Conservation (phyloP, 441 rosid species). For the Euphorbia schlechtendalii region DNA sequence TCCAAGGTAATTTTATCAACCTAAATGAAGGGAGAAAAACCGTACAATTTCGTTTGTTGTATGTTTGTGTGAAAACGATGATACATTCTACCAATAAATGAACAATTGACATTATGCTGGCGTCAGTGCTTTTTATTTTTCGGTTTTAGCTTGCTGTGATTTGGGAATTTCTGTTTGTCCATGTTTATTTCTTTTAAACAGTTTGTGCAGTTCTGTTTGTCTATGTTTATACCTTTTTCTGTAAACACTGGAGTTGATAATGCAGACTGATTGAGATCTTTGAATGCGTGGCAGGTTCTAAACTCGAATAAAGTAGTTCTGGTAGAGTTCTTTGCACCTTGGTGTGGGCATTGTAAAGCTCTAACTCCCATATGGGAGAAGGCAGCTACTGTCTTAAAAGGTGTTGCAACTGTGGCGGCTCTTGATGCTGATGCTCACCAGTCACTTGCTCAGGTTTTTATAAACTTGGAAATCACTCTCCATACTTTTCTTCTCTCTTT, state of each 20-base stretch:
- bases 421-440: slow-evolving; percentile 94
- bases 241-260: background rate
- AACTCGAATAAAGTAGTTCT: slow-evolving; percentile 79
- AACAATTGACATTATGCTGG: background rate
- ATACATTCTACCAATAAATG: background rate
- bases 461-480: background rate
- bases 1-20: slow-evolving; percentile 54
- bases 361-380: slow-evolving; percentile 95
- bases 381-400: slow-evolving; percentile 74
- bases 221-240: too few species aligned
- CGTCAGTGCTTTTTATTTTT: background rate
- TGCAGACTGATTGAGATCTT: too few species aligned
- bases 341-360: slow-evolving; percentile 98
- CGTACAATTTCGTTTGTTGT: too few species aligned
- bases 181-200: background rate
- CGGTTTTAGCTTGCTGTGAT: background rate
- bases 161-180: too few species aligned
- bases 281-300: slow-evolving; percentile 43
- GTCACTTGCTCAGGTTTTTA: slow-evolving; percentile 82
- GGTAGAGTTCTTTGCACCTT: slow-evolving; percentile 96
- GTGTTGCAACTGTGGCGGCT: slow-evolving; percentile 95
- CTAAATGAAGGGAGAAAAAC: too few species aligned
- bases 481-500: background rate
- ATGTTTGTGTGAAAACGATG: background rate
- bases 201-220: background rate